Conservation (phyloP, 768 basidiomycete species). For the Russula sp. region DNA sequence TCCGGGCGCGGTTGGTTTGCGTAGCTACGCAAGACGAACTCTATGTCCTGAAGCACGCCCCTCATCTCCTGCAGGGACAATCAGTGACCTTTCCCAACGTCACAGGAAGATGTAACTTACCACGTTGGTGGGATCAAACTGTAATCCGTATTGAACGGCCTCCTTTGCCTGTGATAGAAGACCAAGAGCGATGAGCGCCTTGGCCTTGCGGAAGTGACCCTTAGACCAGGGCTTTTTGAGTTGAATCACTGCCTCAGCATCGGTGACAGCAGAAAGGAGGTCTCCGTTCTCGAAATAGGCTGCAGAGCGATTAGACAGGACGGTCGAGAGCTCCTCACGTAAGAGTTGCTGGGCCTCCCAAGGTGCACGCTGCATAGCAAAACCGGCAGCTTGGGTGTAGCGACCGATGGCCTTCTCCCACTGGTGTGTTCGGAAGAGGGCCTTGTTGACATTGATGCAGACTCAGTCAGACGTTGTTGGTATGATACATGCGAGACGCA, state of each 20-base stretch:
- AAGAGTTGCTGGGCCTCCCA: constrained; percentile 83
- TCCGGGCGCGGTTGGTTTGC: constrained; percentile 4
- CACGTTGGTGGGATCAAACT: constrained; percentile 67
- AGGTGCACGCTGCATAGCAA: constrained; percentile 74
- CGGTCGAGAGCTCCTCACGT: constrained; percentile 85
- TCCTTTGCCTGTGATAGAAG: constrained; percentile 70
- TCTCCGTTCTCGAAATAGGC: constrained; percentile 75
- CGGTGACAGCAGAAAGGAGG: constrained; percentile 68
- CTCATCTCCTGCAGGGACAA: constrained; percentile 17
- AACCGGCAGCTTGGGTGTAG: constrained; percentile 70
- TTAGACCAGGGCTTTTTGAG: constrained; percentile 89
- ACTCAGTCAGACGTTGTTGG: constrained; percentile 23
- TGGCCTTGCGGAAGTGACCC: constrained; percentile 91
- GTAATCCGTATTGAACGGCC: constrained; percentile 72
- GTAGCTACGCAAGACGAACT: constrained; percentile 13
- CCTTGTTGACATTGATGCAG: constrained; percentile 36
- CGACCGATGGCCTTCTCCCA: constrained; percentile 64
- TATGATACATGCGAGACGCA: constrained; percentile 34
- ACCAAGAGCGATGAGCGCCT: constrained; percentile 72
- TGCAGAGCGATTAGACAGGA: constrained; percentile 88
- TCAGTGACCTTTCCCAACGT: background rate
- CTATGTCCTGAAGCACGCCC: constrained; percentile 19
- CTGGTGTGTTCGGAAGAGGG: constrained; percentile 68
- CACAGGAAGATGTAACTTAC: constrained; percentile 30
- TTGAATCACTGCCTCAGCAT: constrained; percentile 85